Conservation (phyloP, 768 basidiomycete genomes). For the Lepiota venenata region DNA sequence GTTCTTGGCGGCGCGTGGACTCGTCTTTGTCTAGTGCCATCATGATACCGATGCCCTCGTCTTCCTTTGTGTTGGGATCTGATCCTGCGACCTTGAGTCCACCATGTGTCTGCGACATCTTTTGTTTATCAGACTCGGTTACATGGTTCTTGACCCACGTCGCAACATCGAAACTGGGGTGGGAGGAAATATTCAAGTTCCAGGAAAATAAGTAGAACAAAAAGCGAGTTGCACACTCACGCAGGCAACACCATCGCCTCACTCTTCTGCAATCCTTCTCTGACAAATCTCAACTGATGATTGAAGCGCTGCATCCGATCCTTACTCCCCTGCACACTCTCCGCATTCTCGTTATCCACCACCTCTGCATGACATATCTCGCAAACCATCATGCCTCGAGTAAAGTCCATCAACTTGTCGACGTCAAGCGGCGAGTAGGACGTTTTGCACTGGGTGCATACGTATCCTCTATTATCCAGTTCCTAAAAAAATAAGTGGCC, state of each 20-base stretch:
- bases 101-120: conserved; percentile 44
- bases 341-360: conserved; percentile 88
- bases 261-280: conserved; percentile 84
- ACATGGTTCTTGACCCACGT: conserved; percentile 78
- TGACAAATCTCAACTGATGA: conserved; percentile 82
- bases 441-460: conserved; percentile 85
- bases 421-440: conserved; percentile 85
- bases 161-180: conserved; percentile 72
- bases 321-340: conserved; percentile 79
- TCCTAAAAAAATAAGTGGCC: too few relatives aligned
- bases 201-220: too few relatives aligned
- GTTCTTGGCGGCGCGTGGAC: conserved; percentile 64
- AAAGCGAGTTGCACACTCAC: conserved; percentile 63
- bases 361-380: conserved; percentile 87
- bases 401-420: conserved; percentile 76
- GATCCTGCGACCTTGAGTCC: conserved; percentile 76
- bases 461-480: conserved; percentile 96
- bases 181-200: neutral
- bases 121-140: conserved; percentile 59
- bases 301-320: conserved; percentile 97
- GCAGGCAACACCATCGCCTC: conserved; percentile 84
- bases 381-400: conserved; percentile 67
- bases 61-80: conserved; percentile 53
- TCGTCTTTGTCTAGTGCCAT: conserved; percentile 90
- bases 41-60: conserved; percentile 82